phyloP scores from a whole-genome alignment of 1,139 yeast species.

The Yamadazyma oceani region DNA sequence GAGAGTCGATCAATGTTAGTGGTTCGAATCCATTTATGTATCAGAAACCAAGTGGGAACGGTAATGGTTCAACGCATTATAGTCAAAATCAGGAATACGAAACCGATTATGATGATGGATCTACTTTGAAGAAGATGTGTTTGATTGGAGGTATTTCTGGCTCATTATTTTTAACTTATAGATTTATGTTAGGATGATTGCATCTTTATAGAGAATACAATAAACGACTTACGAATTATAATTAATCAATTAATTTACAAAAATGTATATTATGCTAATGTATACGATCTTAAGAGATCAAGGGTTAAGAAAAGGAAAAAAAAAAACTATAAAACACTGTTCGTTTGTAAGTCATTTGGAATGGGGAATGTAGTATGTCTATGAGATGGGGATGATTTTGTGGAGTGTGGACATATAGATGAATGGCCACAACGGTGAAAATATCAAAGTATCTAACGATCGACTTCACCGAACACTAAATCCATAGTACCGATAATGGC shows the following conservation, averaged over 20 bases:
- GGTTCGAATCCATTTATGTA: slow-evolving; percentile 32
- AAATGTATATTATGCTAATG: slow-evolving; percentile 10
- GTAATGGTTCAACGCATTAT: slow-evolving; percentile 2
- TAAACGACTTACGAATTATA: neutral
- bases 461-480: slow-evolving; percentile 92
- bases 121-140: slow-evolving; percentile 22
- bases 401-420: too few relatives aligned
- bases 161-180: slow-evolving; percentile 28
- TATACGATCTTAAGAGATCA: slow-evolving; percentile 4
- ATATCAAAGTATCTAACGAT: too few relatives aligned
- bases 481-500: slow-evolving; percentile 96
- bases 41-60: slow-evolving; percentile 20
- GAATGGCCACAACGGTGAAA: too few relatives aligned
- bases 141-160: slow-evolving; percentile 37
- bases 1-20: slow-evolving; percentile 10
- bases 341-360: neutral
- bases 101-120: slow-evolving; percentile 22
- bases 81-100: slow-evolving; percentile 7
- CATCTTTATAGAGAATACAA: too few relatives aligned
- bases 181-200: slow-evolving; percentile 11
- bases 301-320: neutral
- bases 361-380: too few relatives aligned
- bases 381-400: too few relatives aligned
- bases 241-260: slow-evolving; percentile 8
- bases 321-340: neutral